phyloP scores from a whole-genome alignment of 495 filamentous ascomycete species.

The Aspergillus kassunensis region DNA sequence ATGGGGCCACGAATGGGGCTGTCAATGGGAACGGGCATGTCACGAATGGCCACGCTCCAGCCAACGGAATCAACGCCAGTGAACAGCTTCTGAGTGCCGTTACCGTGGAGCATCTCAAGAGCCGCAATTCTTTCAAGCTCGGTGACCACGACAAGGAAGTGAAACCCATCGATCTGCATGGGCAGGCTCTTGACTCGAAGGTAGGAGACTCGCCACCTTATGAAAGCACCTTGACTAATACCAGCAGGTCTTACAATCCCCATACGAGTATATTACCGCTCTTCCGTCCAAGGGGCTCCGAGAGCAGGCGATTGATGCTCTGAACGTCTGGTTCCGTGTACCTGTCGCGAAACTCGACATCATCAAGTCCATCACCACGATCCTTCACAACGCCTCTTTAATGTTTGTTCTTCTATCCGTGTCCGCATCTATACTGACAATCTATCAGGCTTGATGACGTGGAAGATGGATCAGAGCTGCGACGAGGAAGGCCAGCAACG shows the following conservation, averaged over 20 bases:
- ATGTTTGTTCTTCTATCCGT: slow-evolving; percentile 4
- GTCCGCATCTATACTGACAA: neutral
- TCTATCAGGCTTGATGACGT: slow-evolving; percentile 28
- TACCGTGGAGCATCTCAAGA: neutral
- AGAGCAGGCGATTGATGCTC: slow-evolving; percentile 1
- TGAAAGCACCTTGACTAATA: no score
- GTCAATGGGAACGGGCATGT: no score
- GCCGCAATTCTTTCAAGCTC: neutral
- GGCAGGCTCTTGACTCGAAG: neutral
- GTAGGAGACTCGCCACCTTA: neutral
- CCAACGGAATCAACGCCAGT: neutral
- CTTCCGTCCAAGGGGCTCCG: neutral
- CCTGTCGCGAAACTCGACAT: neutral
- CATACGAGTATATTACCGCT: neutral
- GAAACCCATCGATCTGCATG: neutral
- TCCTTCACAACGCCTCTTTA: slow-evolving; percentile 24
- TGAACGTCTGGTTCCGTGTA: slow-evolving; percentile 21
- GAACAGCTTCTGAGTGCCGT: neutral
- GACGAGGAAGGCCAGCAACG: slow-evolving; percentile 76
- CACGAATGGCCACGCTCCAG: neutral
- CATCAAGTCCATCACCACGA: slow-evolving; percentile 12
- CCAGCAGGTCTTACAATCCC: neutral
- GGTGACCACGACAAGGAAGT: neutral
- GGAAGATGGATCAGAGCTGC: slow-evolving; percentile 62
- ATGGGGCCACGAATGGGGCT: neutral